phyloP scores from a whole-genome alignment of 2,329 filamentous ascomycete genomes.

The Grosmannia serpens region DNA sequence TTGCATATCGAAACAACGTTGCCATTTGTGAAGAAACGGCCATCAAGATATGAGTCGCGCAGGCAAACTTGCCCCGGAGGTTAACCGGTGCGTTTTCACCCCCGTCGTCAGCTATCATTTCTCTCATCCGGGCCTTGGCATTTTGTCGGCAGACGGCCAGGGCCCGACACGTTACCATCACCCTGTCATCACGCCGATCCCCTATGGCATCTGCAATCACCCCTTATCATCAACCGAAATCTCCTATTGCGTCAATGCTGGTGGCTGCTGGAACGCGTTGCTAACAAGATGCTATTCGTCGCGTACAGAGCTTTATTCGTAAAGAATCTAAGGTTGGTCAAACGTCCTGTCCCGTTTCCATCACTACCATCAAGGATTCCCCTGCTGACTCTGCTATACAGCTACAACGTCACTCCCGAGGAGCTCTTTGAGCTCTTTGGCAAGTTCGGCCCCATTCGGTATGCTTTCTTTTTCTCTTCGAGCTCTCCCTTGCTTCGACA shows the following conservation, averaged over 20 bases:
- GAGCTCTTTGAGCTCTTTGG: slow-evolving; percentile 98
- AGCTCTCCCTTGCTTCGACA: background rate
- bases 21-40: slow-evolving; percentile 8
- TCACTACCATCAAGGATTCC: background rate
- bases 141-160: background rate
- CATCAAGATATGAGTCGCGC: slow-evolving; percentile 85
- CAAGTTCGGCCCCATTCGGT: slow-evolving; percentile 93
- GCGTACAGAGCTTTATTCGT: slow-evolving; percentile 87
- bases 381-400: slow-evolving; percentile 22
- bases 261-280: background rate
- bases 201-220: background rate
- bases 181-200: background rate
- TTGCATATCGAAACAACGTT: background rate
- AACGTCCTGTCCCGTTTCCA: slow-evolving; percentile 15
- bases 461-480: slow-evolving; percentile 24
- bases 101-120: background rate
- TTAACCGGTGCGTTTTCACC: slow-evolving; percentile 62
- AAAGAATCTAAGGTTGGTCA: slow-evolving; percentile 91
- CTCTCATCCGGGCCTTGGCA: background rate
- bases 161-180: background rate
- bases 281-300: slow-evolving; percentile 16
- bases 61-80: slow-evolving; percentile 97
- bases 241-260: background rate
- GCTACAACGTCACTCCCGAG: slow-evolving; percentile 98
- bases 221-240: background rate